Evolutionary conservation across 164 flowering plant species (phyloP), one percentile per base, ranked within the genome.

Genomic region (Houttuynia cordata): DNA sequence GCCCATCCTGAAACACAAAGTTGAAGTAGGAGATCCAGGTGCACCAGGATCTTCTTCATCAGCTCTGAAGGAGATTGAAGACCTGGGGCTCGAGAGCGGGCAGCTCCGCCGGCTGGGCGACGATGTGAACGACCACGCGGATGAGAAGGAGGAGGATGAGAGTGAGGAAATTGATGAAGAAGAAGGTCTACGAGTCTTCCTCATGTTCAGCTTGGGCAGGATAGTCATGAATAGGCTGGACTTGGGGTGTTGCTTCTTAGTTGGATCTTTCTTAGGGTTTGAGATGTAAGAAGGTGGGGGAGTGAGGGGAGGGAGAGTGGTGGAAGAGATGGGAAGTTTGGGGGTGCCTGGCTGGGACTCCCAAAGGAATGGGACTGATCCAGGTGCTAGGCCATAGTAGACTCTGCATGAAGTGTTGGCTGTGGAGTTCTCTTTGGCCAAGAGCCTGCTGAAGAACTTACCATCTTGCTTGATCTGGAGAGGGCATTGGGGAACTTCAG

Each of bases 291-390:
- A 79, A 51, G 92, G 92, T 58, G 88, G 92, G 17, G 92, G 92
- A 19, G 88, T 81, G 53, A 83, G 80, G 51, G 88, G 92, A 61
- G 85, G 86, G 3, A 76, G 57, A 9, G 72, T 19, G 19, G 73
- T 54, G 9, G 68, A 73, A 30, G 20, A 37, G 24, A 62, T 56
- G 17, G 57, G 24, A 45, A 68, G 25, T 50, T 83, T 86, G 0
- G 92, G 92, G 0, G 86, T 86, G 0, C 92, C 92, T 17, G 92
- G 92, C 42, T 71, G 82, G 23, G 85, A 79, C 50, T 86, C 92
- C 92, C 92, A 86, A 24, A 58, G 41, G 71, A 86, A 86, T 7
- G 92, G 92, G 10, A 86, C 76, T 9, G 78, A 42, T 53, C 76
- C 82, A 8, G 82, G 45, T 7, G 73, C 70, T 12, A 65, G 81